Percentiles rank a stretch among this genome's conserved stretches.
These are phyloP conservation scores for Saccharomyces uvarum DNA, from an alignment of 1,139 yeast species.

Conservation along the genomic window DNA sequence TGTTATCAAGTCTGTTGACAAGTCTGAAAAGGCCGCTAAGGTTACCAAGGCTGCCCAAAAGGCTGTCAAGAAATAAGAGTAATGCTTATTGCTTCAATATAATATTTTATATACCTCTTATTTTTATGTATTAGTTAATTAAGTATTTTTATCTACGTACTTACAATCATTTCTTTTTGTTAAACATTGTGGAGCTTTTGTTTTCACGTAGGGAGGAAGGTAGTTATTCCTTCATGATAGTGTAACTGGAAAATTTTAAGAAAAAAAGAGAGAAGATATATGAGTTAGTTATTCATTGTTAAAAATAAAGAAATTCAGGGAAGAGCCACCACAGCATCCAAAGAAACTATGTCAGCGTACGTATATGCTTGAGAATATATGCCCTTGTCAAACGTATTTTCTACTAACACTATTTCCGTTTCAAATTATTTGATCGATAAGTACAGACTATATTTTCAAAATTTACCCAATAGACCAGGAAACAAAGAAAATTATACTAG, in stretches of 20 bases:
- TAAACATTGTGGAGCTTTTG: background rate
- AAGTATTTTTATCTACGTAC: background rate
- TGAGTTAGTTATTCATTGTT: background rate
- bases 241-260: background rate
- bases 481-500: slow-evolving; percentile 17
- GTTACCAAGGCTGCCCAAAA: slow-evolving; percentile 71
- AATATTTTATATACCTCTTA: slow-evolving; percentile 1
- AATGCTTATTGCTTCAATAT: background rate
- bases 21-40: slow-evolving; percentile 90
- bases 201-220: background rate
- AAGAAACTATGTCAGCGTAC: background rate
- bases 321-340: background rate
- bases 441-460: slow-evolving; percentile 17
- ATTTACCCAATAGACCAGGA: slow-evolving; percentile 25
- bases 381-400: background rate
- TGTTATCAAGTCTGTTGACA: slow-evolving; percentile 97
- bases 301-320: background rate
- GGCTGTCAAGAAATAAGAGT: slow-evolving; percentile 11
- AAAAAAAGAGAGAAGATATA: background rate
- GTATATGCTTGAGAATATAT: background rate
- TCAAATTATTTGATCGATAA: background rate
- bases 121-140: slow-evolving; percentile 5
- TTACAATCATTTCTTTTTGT: background rate
- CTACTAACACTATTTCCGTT: slow-evolving; percentile 1
- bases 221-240: background rate